Conservation (phyloP, 805 yeast species). For the Candida yuanshanica region DNA sequence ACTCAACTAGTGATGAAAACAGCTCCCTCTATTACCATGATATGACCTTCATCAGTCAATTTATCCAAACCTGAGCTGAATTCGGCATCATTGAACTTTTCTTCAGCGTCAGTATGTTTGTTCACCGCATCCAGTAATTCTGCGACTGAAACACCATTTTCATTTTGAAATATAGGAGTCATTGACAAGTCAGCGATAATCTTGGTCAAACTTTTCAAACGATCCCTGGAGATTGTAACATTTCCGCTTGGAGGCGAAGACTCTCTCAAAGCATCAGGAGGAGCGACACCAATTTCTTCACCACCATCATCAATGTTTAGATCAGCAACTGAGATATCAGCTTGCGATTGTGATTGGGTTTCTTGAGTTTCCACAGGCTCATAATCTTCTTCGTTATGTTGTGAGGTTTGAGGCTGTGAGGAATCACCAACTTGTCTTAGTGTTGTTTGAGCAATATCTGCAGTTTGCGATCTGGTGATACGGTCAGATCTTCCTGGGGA, state of each 20-base stretch:
- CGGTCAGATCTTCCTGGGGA: slow-evolving; percentile 15
- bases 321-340: slow-evolving; percentile 1
- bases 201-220: slow-evolving; percentile 42
- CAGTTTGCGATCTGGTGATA: background rate
- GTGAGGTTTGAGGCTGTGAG: slow-evolving; percentile 2
- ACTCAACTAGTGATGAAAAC: slow-evolving; percentile 32
- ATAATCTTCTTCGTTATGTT: slow-evolving; percentile 16
- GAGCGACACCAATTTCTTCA: slow-evolving; percentile 7
- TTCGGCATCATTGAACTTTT: slow-evolving; percentile 38
- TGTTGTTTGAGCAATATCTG: background rate
- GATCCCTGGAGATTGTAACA: slow-evolving; percentile 38
- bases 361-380: slow-evolving; percentile 7
- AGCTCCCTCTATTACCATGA: slow-evolving; percentile 43
- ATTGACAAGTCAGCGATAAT: slow-evolving; percentile 42
- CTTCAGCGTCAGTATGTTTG: slow-evolving; percentile 40
- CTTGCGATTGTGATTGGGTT: slow-evolving; percentile 4
- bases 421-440: background rate
- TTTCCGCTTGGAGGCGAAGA: background rate
- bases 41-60: slow-evolving; percentile 39
- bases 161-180: slow-evolving; percentile 38
- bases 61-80: slow-evolving; percentile 37
- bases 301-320: slow-evolving; percentile 3
- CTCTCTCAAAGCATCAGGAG: background rate
- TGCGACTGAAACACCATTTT: slow-evolving; percentile 37
- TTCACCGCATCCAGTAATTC: slow-evolving; percentile 37